Evolutionary conservation across 495 filamentous ascomycete species (phyloP).

Genomic region (Chlorociboria aeruginascens): DNA sequence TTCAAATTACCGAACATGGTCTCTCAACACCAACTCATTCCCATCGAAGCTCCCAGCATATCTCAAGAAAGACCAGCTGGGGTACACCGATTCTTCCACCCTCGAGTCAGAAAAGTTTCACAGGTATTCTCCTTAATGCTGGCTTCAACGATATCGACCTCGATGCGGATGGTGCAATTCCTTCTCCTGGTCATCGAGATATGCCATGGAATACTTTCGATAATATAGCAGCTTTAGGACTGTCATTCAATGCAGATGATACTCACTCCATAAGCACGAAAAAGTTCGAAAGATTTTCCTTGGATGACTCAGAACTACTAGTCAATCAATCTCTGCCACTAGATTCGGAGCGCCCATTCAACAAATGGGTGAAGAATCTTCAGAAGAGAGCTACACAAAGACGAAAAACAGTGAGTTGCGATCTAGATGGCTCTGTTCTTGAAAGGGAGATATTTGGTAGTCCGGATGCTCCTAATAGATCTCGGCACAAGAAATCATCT

Average conservation of each 20-base stretch:
- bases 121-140: conserved; percentile 1
- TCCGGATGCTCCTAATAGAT: conserved; percentile 23
- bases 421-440: conserved; percentile 15
- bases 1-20: conserved; percentile 5
- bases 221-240: conserved; percentile 27
- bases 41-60: conserved; percentile 23
- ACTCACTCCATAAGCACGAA: conserved; percentile 18
- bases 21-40: conserved; percentile 22
- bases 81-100: conserved; percentile 18
- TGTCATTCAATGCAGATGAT: conserved; percentile 25
- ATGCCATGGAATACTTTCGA: conserved; percentile 29
- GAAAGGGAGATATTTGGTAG: conserved; percentile 33
- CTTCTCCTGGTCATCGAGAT: conserved; percentile 15
- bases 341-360: conserved; percentile 31
- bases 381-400: conserved; percentile 34
- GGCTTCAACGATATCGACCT: conserved; percentile 13
- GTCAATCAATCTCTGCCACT: conserved; percentile 6
- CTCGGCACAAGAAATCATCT: conserved; percentile 45
- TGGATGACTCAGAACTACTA: conserved; percentile 7
- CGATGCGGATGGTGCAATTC: conserved; percentile 8
- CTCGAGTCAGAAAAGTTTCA: conserved; percentile 13
- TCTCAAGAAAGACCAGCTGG: conserved; percentile 24
- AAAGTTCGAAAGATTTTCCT: conserved; percentile 15
- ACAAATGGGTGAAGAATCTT: conserved; percentile 46
- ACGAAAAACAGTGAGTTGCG: conserved; percentile 20